Base-by-base conservation (phyloP, 176 grass and related monocot species). In the Triticum urartu region DNA sequence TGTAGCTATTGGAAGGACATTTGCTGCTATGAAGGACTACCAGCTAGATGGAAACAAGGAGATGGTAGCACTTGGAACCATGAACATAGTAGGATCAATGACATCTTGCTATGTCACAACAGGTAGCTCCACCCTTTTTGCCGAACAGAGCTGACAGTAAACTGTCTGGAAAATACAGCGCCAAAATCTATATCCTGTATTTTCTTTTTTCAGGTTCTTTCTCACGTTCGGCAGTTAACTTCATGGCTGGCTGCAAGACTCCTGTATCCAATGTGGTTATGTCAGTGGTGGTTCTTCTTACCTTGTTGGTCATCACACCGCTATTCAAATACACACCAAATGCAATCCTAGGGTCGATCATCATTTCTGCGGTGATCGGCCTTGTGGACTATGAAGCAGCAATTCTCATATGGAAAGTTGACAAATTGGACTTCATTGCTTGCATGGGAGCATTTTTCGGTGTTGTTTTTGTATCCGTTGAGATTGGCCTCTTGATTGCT, bases 381-480 rank as follows among this genome's bases (percentile, higher is more conserved):
- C 92, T 96, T 34, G 87, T 99, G 39, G 90, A 99, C 80, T 92
- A 92, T 45, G 89, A 96, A 87, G 92, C 97, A 26, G 94, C 90
- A 82, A 87, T 84, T 79, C 92, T 99, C 40, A 99, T 94, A 43
- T 99, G 97, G 97, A 96, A 99, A 82, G 87, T 99, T 59, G 97
- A 99, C 72, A 99, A 99, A 62, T 85, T 99, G 65, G 97, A 99
- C 83, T 96, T 99, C 33, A 87, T 99, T 50, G 94, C 97, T 18
- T 99, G 94, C 82, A 96, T 96, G 92, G 97, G 97, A 86, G 97
- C 97, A 61, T 99, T 99, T 81, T 86, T 96, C 1, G 97, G 97
- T 50, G 94, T 96, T 42, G 79, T 99, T 40, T 96, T 99, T 39
- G 68, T 78, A 73, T 94, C 92, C 1, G 97, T 99, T 18, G 97